phyloP scores from a whole-genome alignment of 305 asterid species.

The Solanum chacoense region DNA sequence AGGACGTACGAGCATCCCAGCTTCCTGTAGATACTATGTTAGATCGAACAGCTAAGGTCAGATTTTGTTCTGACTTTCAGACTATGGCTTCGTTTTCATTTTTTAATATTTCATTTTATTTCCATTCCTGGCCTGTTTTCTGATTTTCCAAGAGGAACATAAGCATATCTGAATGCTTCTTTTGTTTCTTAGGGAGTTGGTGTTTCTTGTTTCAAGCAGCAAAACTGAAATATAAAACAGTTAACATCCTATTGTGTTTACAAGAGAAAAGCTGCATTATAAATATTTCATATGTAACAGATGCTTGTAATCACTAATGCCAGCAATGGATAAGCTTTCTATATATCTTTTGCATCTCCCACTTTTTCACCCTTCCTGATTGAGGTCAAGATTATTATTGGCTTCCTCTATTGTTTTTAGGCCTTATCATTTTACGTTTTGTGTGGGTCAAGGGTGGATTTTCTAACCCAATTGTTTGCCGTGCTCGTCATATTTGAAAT shows the following conservation, averaged over 20 bases:
- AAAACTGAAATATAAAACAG: background rate
- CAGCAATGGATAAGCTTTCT: background rate
- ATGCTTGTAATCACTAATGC: background rate
- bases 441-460: background rate
- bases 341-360: background rate
- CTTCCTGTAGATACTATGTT: constrained; percentile 31
- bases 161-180: background rate
- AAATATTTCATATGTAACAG: background rate
- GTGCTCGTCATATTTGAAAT: background rate
- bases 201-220: background rate
- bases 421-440: background rate
- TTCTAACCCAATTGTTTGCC: background rate
- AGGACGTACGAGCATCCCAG: constrained; percentile 39
- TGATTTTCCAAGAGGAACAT: background rate
- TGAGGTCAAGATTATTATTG: background rate
- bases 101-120: background rate
- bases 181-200: background rate
- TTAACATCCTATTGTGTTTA: background rate
- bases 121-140: background rate
- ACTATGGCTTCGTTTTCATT: background rate
- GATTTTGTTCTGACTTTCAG: background rate
- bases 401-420: background rate
- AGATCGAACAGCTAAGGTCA: constrained; percentile 43
- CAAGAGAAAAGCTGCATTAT: background rate
- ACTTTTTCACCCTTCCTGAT: background rate